Evolutionary conservation across 148 eudicot species (phyloP), one percentile per base, ranked within the genome.

Genomic region (Rhododendron molle): DNA sequence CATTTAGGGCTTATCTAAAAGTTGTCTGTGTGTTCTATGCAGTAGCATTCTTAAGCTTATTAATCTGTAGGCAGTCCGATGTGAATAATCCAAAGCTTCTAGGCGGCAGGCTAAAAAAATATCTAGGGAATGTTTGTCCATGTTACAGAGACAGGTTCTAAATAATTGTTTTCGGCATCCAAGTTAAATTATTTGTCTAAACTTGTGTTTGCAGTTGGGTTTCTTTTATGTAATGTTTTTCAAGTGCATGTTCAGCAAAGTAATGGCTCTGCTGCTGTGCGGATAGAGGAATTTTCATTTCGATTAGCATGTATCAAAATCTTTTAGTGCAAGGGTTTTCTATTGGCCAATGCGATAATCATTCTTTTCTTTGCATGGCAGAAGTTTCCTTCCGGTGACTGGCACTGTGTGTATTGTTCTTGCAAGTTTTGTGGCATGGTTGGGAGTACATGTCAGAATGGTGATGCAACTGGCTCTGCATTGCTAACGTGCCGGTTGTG

Each of bases 351-450:
- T 54, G 36, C 9, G 49, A 7, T 36, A 81, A 80, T 77, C 79
- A 81, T 40, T 65, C 76, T 67, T 21, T 81, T 40, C 26, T 56
- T 81, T 80, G 56, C 21, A 44, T 67, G 86, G 88, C 95, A 94
- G 96, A 89, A 94, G 76, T 87, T 95, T 76, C 99, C 99, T 85
- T 87, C 93, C 44, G 99, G 98, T 83, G 99, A 95, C 18, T 97
- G 99, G 99, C 87, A 87, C 71, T 97, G 99, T 88, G 86, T 90
- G 30, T 96, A 88, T 87, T 97, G 99, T 86, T 88, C 95, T 4
- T 97, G 99, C 96, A 97, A 97, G 84, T 92, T 89, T 85, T 97
- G 99, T 89, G 95, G 92, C 71, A 76, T 81, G 69, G 85, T 90
- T 84, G 91, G 77, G 78, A 82, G 73, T 88, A 83, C 87, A 49